phyloP scores from a whole-genome alignment of 345 rosid species.

The Lumnitzera racemosa region DNA sequence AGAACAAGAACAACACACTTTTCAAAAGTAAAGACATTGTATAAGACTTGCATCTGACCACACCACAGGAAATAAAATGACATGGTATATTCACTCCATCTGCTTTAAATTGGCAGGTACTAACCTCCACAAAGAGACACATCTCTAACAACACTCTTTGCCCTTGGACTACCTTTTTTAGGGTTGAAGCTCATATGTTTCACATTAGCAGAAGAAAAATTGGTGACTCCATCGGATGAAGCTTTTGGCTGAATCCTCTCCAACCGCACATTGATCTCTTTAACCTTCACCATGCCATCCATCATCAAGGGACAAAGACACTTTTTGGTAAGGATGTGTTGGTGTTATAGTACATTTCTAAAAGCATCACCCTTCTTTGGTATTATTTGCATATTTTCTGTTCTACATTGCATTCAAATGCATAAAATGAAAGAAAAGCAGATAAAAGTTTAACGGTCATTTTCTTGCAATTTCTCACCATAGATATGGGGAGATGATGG shows the following conservation, averaged over 20 bases:
- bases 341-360: background rate
- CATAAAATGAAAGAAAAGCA: background rate
- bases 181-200: constrained; percentile 49
- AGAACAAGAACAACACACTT: too few species aligned
- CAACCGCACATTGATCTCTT: constrained; percentile 90
- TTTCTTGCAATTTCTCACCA: constrained; percentile 42
- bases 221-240: constrained; percentile 51
- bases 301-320: constrained; percentile 1
- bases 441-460: background rate
- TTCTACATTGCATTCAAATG: background rate
- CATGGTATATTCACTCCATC: background rate
- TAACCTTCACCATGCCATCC: constrained; percentile 45
- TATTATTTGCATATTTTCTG: too few species aligned
- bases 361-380: background rate
- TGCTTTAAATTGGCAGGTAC: constrained; percentile 1
- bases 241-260: constrained; percentile 85
- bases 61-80: background rate
- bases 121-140: constrained; percentile 86
- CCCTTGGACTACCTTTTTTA: constrained; percentile 87
- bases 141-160: constrained; percentile 72
- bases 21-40: too few species aligned
- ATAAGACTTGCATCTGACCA: too few species aligned
- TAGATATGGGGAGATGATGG: constrained; percentile 70
- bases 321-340: background rate
- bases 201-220: constrained; percentile 49